Evolutionary conservation across 495 filamentous ascomycete genomes (phyloP), one percentile per base, ranked within the genome.

Genomic region (Pyrenopolyporus hunteri): DNA sequence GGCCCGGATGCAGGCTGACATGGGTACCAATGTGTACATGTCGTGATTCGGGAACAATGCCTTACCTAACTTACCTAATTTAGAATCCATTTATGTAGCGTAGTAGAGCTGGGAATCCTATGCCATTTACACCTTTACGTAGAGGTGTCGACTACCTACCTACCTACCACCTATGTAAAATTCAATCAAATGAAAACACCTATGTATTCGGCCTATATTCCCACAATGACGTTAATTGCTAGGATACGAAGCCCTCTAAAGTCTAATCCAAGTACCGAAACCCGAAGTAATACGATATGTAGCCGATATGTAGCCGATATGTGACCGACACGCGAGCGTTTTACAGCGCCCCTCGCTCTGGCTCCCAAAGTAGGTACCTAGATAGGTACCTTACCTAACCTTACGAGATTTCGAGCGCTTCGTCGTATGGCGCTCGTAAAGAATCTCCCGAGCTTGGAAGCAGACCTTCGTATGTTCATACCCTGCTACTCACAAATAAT

Each of bases 1-100:
- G 48, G 32, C 22, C 40, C 39, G 43, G 36, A 56, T 16, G 20
- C 23, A 19, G 42, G 13, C 11, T 28, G 16, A 28, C 53, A n/a
- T 26, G 43, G 23, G 47, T 49, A 66, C 57, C 40, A 29, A n/a
- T n/a, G 28, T 52, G 59, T 59, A 63, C 43, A 61, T 6, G 37
- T 40, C 6, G 28, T 22, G 32, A 60, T 59, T 59, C 49, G 45
- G 52, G 31, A 56, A 50, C 31, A 13, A n/a, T n/a, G n/a, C n/a
- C n/a, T n/a, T n/a, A n/a, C n/a, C n/a, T n/a, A n/a, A n/a, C n/a
- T n/a, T n/a, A n/a, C n/a, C n/a, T n/a, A n/a, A n/a, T n/a, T n/a
- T 49, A n/a, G 33, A 29, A 45, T 50, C 31, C 16, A 26, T 48
- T 36, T 46, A 17, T 17, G 53, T 36, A 26, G 31, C n/a, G n/a